Percentiles rank a stretch among this genome's conserved stretches.
phyloP scores from a whole-genome alignment of 352 stramenopile genomes.

The Pythium vanterpoolii region DNA sequence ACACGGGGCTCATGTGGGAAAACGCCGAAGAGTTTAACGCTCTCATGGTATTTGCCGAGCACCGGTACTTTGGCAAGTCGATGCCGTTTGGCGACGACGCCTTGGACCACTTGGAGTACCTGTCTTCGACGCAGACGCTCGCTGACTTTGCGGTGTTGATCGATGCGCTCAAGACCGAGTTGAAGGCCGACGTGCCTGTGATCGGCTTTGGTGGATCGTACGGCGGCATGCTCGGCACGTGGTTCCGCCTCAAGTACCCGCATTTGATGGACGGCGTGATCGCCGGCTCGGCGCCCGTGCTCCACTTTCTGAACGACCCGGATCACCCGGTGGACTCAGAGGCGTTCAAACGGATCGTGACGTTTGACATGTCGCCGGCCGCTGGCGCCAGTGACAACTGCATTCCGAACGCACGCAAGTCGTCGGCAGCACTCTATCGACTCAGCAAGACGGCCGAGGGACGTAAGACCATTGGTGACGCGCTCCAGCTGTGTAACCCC shows the following conservation, averaged over 20 bases:
- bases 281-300: slow-evolving; percentile 58
- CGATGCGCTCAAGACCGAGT: slow-evolving; percentile 37
- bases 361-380: slow-evolving; percentile 59
- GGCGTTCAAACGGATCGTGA: slow-evolving; percentile 32
- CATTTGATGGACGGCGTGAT: slow-evolving; percentile 65
- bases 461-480: slow-evolving; percentile 36
- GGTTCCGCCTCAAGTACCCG: slow-evolving; percentile 75
- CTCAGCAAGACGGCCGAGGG: slow-evolving; percentile 46
- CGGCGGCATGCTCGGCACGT: slow-evolving; percentile 72
- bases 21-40: slow-evolving; percentile 59
- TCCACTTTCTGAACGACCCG: slow-evolving; percentile 49
- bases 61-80: slow-evolving; percentile 76
- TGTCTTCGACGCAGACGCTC: slow-evolving; percentile 81
- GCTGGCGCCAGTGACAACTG: slow-evolving; percentile 71
- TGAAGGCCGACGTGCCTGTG: slow-evolving; percentile 41
- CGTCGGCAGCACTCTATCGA: slow-evolving; percentile 46
- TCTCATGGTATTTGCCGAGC: slow-evolving; percentile 71
- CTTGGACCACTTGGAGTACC: slow-evolving; percentile 60
- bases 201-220: slow-evolving; percentile 79
- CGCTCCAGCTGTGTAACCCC: background rate
- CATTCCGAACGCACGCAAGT: slow-evolving; percentile 67
- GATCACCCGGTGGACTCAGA: slow-evolving; percentile 42
- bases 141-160: slow-evolving; percentile 71
- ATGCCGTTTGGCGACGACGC: slow-evolving; percentile 50
- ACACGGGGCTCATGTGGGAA: slow-evolving; percentile 74